phyloP scores from a whole-genome alignment of 306 rosid species.

The Cucurbita argyrosperma region DNA sequence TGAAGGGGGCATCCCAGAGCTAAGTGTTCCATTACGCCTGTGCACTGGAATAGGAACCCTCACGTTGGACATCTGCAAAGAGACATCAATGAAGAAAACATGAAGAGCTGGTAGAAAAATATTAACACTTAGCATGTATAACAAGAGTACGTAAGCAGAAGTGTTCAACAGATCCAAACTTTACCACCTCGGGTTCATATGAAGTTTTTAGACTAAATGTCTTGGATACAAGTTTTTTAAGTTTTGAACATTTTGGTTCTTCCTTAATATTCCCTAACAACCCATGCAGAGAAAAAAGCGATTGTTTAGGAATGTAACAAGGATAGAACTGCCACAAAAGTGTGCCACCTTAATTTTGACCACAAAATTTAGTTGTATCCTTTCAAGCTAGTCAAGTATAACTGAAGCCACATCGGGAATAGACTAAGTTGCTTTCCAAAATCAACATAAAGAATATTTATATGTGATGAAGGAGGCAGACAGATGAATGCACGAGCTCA shows the following conservation, averaged over 20 bases:
- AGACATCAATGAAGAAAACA: background rate
- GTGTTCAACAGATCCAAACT: background rate
- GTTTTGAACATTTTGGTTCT: background rate
- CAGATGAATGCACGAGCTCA: background rate
- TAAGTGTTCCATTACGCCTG: slow-evolving; percentile 57
- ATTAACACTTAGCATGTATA: background rate
- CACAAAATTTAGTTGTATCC: background rate
- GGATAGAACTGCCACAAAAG: background rate
- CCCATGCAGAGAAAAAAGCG: background rate
- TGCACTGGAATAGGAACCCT: slow-evolving; percentile 73
- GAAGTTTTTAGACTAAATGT: background rate
- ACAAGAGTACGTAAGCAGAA: background rate
- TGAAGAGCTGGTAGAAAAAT: background rate
- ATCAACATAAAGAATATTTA: background rate
- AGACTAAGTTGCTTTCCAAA: background rate
- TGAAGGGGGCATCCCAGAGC: slow-evolving; percentile 56
- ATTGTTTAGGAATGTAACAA: background rate
- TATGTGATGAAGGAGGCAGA: background rate
- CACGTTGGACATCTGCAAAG: slow-evolving; percentile 41
- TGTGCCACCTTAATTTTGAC: background rate
- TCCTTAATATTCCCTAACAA: background rate
- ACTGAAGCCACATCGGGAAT: background rate
- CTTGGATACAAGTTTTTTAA: background rate
- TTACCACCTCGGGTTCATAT: background rate
- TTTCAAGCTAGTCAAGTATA: background rate